These are phyloP conservation scores for Aristolochia contorta DNA, from an alignment of 164 flowering plant genomes.

Conservation along the genomic window DNA sequence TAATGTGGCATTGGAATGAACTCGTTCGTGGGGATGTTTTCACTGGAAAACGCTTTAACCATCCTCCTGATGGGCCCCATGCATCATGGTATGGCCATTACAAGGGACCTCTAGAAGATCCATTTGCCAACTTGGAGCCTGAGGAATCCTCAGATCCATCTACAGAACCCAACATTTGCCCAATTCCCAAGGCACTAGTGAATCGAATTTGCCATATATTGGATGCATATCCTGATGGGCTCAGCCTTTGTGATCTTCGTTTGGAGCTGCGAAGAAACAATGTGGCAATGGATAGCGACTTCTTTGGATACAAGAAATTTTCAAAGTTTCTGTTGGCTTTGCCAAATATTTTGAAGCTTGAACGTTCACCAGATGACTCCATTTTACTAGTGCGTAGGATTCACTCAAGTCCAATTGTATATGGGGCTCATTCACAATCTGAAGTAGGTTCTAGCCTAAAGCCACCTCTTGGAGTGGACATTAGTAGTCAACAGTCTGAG, in stretches of 20 bases:
- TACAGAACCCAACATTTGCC: conserved; percentile 8
- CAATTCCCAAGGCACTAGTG: conserved; percentile 42
- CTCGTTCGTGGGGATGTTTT: conserved; percentile 58
- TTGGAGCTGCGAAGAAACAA: conserved; percentile 29
- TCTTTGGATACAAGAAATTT: conserved; percentile 68
- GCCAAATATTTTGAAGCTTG: conserved; percentile 44
- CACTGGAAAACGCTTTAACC: conserved; percentile 62
- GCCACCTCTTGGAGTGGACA: conserved; percentile 6
- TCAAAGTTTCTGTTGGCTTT: conserved; percentile 50
- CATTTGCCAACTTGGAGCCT: conserved; percentile 25
- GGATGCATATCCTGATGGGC: conserved; percentile 44
- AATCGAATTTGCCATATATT: conserved; percentile 40
- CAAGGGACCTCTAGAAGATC: conserved; percentile 49
- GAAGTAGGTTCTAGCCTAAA: conserved; percentile 17
- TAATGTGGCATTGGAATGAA: conserved; percentile 81
- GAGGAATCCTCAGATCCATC: conserved; percentile 26
- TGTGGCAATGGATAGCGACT: conserved; percentile 39
- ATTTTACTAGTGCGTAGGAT: conserved; percentile 21
- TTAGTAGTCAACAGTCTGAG: conserved; percentile 7
- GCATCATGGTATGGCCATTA: conserved; percentile 84
- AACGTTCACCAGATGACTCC: conserved; percentile 23
- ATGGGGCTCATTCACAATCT: conserved; percentile 1
- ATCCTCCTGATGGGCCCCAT: conserved; percentile 81
- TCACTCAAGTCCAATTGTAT: conserved; percentile 8
- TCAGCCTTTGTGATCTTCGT: conserved; percentile 43